A percentile compares a stretch with the other conserved stretches of the same genome.
phyloP scores from a whole-genome alignment of 805 yeast species.

The Yamadazyma insecticola region DNA sequence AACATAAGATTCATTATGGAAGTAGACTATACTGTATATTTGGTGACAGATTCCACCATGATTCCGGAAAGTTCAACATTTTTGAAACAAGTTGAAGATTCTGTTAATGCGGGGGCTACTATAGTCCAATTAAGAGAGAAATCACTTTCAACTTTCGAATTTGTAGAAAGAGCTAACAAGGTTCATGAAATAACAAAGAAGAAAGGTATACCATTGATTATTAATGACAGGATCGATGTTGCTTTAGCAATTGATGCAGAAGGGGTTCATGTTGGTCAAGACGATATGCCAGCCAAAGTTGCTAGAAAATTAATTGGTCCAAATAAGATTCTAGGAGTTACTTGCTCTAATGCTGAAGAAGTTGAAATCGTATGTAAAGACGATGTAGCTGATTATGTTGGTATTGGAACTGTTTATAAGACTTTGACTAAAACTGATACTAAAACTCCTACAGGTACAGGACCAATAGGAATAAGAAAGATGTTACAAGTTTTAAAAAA shows the following conservation, averaged over 20 bases:
- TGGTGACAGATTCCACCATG: slow-evolving; percentile 78
- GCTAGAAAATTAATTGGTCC: slow-evolving; percentile 68
- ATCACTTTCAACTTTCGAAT: slow-evolving; percentile 59
- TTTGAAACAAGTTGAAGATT: slow-evolving; percentile 55
- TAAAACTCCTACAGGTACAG: slow-evolving; percentile 48
- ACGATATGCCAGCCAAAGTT: slow-evolving; percentile 63
- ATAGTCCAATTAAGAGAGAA: slow-evolving; percentile 84
- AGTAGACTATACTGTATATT: slow-evolving; percentile 58
- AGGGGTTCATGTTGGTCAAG: slow-evolving; percentile 92
- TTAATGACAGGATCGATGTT: slow-evolving; percentile 84
- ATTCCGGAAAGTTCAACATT: slow-evolving; percentile 52
- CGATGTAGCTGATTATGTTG: slow-evolving; percentile 69
- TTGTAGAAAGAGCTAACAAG: slow-evolving; percentile 54
- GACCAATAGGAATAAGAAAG: slow-evolving; percentile 60
- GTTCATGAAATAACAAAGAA: slow-evolving; percentile 59
- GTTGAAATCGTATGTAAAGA: slow-evolving; percentile 44
- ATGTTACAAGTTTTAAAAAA: slow-evolving; percentile 43
- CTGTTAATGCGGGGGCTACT: slow-evolving; percentile 72
- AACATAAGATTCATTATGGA: slow-evolving; percentile 2
- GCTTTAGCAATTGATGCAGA: slow-evolving; percentile 88
- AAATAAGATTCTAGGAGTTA: slow-evolving; percentile 73
- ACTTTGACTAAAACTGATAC: slow-evolving; percentile 65
- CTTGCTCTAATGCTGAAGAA: slow-evolving; percentile 60
- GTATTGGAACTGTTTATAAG: slow-evolving; percentile 74
- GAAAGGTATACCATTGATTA: slow-evolving; percentile 68